Percentiles rank a stretch among this genome's conserved stretches.
Evolutionary conservation across 768 basidiomycete genomes (phyloP).

Genomic region (Crassisporium funariophilum): DNA sequence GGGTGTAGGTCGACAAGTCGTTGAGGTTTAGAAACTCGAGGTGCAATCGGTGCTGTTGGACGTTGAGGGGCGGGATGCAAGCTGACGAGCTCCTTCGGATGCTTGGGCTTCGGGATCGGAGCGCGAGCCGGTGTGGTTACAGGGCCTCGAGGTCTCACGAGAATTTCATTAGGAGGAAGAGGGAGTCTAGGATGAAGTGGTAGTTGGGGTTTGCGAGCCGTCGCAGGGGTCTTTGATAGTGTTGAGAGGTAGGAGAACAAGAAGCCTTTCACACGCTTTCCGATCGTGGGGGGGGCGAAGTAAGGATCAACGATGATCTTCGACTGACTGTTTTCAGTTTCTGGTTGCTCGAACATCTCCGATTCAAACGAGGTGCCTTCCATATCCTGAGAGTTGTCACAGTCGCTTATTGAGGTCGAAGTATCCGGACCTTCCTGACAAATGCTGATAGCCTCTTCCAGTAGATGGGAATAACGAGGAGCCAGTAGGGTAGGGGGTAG

Average conservation of each 20-base stretch:
- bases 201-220: conserved; percentile 20
- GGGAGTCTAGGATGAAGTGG: conserved; percentile 45
- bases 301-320: not conserved
- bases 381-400: not conserved
- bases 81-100: conserved; percentile 67
- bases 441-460: conserved; percentile 55
- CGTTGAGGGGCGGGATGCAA: conserved; percentile 57
- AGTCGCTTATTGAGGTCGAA: too few species aligned
- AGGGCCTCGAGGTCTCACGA: conserved; percentile 53
- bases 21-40: conserved; percentile 39
- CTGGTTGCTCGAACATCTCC: not conserved
- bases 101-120: conserved; percentile 43
- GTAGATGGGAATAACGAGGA: conserved; percentile 58
- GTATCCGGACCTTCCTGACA: conserved; percentile 30
- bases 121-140: conserved; percentile 61
- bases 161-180: conserved; percentile 55
- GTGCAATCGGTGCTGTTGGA: conserved; percentile 42
- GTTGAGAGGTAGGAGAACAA: conserved; percentile 64
- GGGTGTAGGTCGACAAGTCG: conserved; percentile 60
- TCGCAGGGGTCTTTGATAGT: conserved; percentile 39
- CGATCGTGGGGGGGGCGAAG: conserved; percentile 31
- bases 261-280: conserved; percentile 57
- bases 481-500: conserved; percentile 48
- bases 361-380: not conserved
- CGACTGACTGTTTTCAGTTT: not conserved